These are phyloP conservation scores for Phytophthora fragariaefolia DNA, from an alignment of 352 stramenopile species.

Conservation along the genomic window DNA sequence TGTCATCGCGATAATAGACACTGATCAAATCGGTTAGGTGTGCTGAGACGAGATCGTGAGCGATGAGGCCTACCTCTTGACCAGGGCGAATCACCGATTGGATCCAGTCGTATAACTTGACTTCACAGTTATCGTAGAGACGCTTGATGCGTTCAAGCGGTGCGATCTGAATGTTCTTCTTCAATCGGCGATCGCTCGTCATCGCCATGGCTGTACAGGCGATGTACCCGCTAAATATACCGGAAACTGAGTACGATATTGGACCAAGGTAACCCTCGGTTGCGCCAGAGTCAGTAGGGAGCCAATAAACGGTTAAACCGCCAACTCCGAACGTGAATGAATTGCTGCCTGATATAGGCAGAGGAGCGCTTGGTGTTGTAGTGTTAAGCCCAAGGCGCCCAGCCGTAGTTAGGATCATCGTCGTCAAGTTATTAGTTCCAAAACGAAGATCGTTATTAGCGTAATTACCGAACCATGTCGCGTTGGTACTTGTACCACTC, in stretches of 20 bases:
- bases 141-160: background rate
- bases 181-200: background rate
- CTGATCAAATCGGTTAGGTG: constrained; percentile 7
- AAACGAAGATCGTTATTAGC: too few relatives aligned
- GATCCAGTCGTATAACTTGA: background rate
- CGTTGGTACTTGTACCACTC: constrained; percentile 1
- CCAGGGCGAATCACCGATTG: background rate
- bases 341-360: too few relatives aligned
- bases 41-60: constrained; percentile 6
- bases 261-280: background rate
- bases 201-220: background rate
- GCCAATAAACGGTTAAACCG: too few relatives aligned
- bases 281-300: background rate
- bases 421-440: too few relatives aligned
- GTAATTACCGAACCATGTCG: too few relatives aligned
- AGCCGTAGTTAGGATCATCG: background rate
- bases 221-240: background rate
- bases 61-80: background rate
- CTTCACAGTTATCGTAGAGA: background rate
- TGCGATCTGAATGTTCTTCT: background rate
- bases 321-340: too few relatives aligned
- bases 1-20: constrained; percentile 21
- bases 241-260: background rate
- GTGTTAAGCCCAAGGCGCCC: background rate
- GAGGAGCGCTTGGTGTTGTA: background rate